A percentile compares a stretch with the other conserved stretches of the same genome.
These are phyloP conservation scores for Fusarium nurragi DNA, from an alignment of 2,329 filamentous ascomycete species.

Conservation along the genomic window DNA sequence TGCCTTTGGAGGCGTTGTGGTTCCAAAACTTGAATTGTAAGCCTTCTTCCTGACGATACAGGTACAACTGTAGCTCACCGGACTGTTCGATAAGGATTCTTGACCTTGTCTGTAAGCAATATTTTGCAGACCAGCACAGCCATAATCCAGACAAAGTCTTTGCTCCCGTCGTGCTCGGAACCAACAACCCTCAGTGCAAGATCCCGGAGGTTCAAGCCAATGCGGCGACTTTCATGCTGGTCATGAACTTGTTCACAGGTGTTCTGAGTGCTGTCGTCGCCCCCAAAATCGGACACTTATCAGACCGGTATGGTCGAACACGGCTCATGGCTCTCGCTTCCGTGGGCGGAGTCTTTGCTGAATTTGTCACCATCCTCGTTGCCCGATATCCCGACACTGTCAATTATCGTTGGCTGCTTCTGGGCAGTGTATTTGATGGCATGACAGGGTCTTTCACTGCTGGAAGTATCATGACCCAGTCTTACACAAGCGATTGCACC, in stretches of 20 bases:
- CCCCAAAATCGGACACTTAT: constrained; percentile 84
- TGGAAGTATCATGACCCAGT: constrained; percentile 78
- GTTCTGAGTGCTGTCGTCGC: constrained; percentile 81
- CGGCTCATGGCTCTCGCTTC: constrained; percentile 77
- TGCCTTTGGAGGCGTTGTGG: constrained; percentile 85
- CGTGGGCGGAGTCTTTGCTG: constrained; percentile 76
- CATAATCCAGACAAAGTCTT: constrained; percentile 68
- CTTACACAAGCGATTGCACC: constrained; percentile 91
- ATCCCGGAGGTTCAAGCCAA: constrained; percentile 80
- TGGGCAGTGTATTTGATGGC: constrained; percentile 83
- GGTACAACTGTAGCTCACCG: constrained; percentile 22
- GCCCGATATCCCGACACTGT: constrained; percentile 77
- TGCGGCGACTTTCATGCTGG: constrained; percentile 81
- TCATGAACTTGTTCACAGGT: constrained; percentile 78
- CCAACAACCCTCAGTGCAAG: constrained; percentile 81
- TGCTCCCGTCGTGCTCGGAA: constrained; percentile 72
- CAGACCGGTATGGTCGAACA: constrained; percentile 86
- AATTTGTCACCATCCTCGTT: constrained; percentile 80
- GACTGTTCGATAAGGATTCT: constrained; percentile 66
- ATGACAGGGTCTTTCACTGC: constrained; percentile 89
- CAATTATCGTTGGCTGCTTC: constrained; percentile 80
- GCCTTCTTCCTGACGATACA: constrained; percentile 32
- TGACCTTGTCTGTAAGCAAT: constrained; percentile 82
- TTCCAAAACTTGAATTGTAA: constrained; percentile 85
- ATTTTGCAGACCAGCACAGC: constrained; percentile 74